Percentiles rank a stretch among this genome's conserved stretches.
Conservation (phyloP, 2,329 filamentous ascomycete species). For the Sordariomycetes sp. region DNA sequence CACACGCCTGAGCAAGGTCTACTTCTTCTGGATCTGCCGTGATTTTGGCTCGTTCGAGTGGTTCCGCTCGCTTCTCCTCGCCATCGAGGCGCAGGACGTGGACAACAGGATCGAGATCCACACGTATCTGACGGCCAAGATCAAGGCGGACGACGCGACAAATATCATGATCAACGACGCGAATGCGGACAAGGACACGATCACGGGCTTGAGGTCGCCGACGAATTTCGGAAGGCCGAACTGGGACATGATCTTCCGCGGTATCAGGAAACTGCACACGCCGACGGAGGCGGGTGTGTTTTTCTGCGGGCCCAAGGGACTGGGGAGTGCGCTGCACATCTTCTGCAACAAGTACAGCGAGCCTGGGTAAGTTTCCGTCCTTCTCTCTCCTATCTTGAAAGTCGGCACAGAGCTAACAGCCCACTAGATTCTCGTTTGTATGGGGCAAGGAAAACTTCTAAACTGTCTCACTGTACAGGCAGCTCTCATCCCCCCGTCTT, state of each 20-base stretch:
- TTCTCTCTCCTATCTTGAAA: conserved; percentile 4
- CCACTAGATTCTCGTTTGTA: conserved; percentile 48
- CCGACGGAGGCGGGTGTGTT: conserved; percentile 69
- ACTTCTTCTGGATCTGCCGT: conserved; percentile 88
- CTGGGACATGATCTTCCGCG: conserved; percentile 84
- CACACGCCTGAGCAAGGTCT: conserved; percentile 73
- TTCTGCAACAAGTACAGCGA: conserved; percentile 86
- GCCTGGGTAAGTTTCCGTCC: conserved; percentile 49
- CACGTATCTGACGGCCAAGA: conserved; percentile 78
- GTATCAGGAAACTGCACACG: conserved; percentile 67
- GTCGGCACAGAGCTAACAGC: conserved; percentile 6
- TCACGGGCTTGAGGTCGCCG: conserved; percentile 70
- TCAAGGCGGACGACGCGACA: conserved; percentile 74
- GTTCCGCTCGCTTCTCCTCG: conserved; percentile 74
- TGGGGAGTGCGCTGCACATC: conserved; percentile 67
- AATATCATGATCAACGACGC: conserved; percentile 92
- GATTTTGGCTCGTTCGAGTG: conserved; percentile 85
- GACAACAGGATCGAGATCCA: conserved; percentile 82
- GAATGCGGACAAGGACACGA: conserved; percentile 73
- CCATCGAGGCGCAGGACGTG: conserved; percentile 78
- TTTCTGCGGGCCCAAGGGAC: conserved; percentile 75
- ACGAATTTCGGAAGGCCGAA: conserved; percentile 82
- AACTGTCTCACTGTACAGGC: conserved; percentile 3
- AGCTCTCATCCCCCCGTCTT: not conserved
- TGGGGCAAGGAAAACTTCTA: conserved; percentile 64